Percentiles rank a stretch among this genome's conserved stretches.
Evolutionary conservation across 129 eudicot genomes (phyloP).

Genomic region (Tagetes patula): DNA sequence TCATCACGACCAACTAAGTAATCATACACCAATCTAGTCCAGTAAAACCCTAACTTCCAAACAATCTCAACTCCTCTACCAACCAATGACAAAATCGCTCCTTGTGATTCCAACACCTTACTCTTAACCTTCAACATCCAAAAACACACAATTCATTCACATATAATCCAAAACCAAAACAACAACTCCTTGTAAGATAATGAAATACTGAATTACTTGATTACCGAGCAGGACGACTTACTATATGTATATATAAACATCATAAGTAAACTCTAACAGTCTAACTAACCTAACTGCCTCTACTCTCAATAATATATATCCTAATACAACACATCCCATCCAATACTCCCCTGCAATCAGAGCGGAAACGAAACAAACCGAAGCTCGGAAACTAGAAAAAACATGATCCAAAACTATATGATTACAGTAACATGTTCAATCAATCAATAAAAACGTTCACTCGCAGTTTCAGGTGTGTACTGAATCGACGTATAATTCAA

Average conservation of each 20-base stretch:
- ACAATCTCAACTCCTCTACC: conserved; percentile 94
- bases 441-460: neutral
- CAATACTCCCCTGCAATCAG: too few relatives aligned
- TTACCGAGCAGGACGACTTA: too few relatives aligned
- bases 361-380: too few relatives aligned
- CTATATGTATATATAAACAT: too few relatives aligned
- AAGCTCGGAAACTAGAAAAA: neutral
- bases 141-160: conserved; percentile 15
- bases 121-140: conserved; percentile 69
- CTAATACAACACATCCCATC: too few relatives aligned
- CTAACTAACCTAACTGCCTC: too few relatives aligned
- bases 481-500: conserved; percentile 21
- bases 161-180: neutral
- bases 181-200: neutral
- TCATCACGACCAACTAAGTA: conserved; percentile 88
- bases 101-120: conserved; percentile 91
- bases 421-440: neutral
- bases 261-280: too few relatives aligned
- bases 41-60: conserved; percentile 90
- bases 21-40: conserved; percentile 83
- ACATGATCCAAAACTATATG: conserved; percentile 21
- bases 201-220: too few relatives aligned
- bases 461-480: too few relatives aligned
- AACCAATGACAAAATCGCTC: conserved; percentile 70
- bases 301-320: too few relatives aligned